These are phyloP conservation scores for Xerocomus spinulosus DNA, from an alignment of 768 basidiomycete species.

Conservation along the genomic window DNA sequence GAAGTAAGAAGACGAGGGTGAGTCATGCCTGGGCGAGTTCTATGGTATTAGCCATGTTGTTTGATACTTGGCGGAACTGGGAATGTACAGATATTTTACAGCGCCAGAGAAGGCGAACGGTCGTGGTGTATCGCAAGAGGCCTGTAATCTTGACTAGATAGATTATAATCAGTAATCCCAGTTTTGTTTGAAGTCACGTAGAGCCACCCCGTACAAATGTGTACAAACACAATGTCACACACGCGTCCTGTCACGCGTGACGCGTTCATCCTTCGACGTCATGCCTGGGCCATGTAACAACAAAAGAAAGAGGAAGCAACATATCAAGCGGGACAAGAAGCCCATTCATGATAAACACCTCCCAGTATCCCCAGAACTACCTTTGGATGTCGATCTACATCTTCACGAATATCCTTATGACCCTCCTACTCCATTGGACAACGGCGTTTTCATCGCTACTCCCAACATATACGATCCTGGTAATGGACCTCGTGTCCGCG, in stretches of 20 bases:
- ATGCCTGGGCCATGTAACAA: slow-evolving; percentile 65
- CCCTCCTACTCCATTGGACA: neutral
- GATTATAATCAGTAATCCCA: slow-evolving; percentile 21
- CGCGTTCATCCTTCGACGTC: slow-evolving; percentile 12
- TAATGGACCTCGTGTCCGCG: slow-evolving; percentile 70
- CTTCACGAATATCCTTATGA: slow-evolving; percentile 5
- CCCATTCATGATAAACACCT: neutral
- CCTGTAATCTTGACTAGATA: slow-evolving; percentile 22
- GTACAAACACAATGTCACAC: slow-evolving; percentile 24
- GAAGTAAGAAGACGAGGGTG: neutral
- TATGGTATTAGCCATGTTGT: slow-evolving; percentile 56
- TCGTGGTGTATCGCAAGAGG: slow-evolving; percentile 17
- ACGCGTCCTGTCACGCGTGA: slow-evolving; percentile 32
- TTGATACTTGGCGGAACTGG: slow-evolving; percentile 13
- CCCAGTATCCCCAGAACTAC: neutral
- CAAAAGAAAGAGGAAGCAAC: slow-evolving; percentile 41
- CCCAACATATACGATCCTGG: slow-evolving; percentile 77
- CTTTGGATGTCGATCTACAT: slow-evolving; percentile 6
- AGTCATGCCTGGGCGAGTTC: slow-evolving; percentile 55
- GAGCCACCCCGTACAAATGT: slow-evolving; percentile 11
- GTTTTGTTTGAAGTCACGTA: slow-evolving; percentile 17
- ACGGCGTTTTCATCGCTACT: slow-evolving; percentile 30
- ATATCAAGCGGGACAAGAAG: slow-evolving; percentile 32
- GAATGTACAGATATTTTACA: slow-evolving; percentile 28
- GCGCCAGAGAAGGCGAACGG: slow-evolving; percentile 27